These are phyloP conservation scores for Trichoderma koningiopsis DNA, from an alignment of 2,329 filamentous ascomycete genomes.

Conservation along the genomic window DNA sequence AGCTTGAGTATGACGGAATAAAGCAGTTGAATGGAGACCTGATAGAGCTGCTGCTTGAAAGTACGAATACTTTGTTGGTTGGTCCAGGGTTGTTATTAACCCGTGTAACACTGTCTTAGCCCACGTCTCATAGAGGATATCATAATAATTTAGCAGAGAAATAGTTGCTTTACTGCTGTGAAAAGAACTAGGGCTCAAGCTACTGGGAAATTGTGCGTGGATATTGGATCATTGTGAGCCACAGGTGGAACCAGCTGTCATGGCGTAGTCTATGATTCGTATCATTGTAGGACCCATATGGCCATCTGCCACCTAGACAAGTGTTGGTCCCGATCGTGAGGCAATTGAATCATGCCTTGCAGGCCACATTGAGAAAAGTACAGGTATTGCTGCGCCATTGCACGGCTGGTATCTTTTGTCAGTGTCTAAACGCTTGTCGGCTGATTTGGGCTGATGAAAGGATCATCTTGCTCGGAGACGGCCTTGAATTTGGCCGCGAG, in stretches of 20 bases:
- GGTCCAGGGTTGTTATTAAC: not conserved
- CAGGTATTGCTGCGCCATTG: conserved; percentile 18
- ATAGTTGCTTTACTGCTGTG: conserved; percentile 38
- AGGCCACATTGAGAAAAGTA: not conserved
- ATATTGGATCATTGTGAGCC: conserved; percentile 2
- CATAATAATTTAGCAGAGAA: not conserved
- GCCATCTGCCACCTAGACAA: not conserved
- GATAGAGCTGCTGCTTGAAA: not conserved
- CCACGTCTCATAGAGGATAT: not conserved
- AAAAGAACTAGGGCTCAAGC: conserved; percentile 34
- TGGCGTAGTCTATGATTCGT: conserved; percentile 1
- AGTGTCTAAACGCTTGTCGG: not conserved
- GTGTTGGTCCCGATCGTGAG: not conserved
- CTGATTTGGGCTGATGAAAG: conserved; percentile 10
- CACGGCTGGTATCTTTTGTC: not conserved
- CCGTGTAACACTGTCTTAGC: not conserved
- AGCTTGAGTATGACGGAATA: not conserved
- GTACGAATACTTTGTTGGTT: not conserved
- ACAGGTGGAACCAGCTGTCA: not conserved
- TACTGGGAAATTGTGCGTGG: conserved; percentile 26
- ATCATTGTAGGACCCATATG: not conserved
- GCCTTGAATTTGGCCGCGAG: not conserved
- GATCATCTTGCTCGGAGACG: conserved; percentile 2
- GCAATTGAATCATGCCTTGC: conserved; percentile 10
- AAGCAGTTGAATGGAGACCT: not conserved